phyloP scores from a whole-genome alignment of 139 green algal species.

The Closterium sp. region DNA sequence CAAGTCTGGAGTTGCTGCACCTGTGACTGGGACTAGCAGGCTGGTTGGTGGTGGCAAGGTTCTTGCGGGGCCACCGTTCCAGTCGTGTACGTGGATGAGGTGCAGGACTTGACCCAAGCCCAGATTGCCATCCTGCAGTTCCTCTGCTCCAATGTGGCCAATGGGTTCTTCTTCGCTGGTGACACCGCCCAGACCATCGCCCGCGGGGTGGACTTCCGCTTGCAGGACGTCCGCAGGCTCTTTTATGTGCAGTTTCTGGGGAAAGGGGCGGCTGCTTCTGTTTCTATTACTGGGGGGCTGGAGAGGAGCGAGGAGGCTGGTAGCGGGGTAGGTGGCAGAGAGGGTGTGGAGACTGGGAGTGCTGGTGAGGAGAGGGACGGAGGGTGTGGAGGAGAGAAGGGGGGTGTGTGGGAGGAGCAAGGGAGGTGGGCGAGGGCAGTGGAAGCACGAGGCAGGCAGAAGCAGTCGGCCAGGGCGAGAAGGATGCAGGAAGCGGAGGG shows the following conservation, averaged over 20 bases:
- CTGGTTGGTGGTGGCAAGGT: not conserved
- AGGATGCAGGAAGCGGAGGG: not conserved
- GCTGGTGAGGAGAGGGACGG: not conserved
- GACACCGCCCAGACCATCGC: constrained; percentile 81
- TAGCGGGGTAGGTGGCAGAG: not conserved
- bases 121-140: constrained; percentile 72
- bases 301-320: not conserved
- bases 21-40: not conserved
- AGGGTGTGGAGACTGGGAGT: not conserved
- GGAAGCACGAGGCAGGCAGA: not conserved
- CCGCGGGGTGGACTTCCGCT: constrained; percentile 73
- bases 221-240: constrained; percentile 44
- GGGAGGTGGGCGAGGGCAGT: not conserved
- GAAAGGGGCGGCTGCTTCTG: not conserved
- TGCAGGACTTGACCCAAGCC: constrained; percentile 79
- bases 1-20: not conserved
- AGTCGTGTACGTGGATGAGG: constrained; percentile 78
- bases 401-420: not conserved
- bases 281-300: not conserved
- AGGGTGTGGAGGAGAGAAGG: not conserved
- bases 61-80: constrained; percentile 36
- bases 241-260: constrained; percentile 32
- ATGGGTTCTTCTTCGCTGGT: constrained; percentile 74
- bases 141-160: constrained; percentile 61
- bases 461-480: not conserved